phyloP scores from a whole-genome alignment of 345 rosid genomes.

The Eutrema yunnanense region DNA sequence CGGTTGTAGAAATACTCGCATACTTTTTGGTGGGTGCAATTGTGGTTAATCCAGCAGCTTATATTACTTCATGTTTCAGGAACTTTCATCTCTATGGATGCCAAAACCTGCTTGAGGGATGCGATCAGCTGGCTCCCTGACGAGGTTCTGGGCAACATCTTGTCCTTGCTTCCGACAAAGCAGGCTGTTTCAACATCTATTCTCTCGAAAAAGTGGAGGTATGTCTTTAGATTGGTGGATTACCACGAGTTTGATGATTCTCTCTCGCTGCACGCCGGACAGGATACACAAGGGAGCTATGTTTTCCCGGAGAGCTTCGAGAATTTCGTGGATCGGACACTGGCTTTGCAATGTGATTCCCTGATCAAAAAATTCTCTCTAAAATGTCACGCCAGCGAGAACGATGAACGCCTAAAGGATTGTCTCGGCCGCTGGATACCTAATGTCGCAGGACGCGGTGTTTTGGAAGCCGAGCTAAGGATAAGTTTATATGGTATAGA shows the following conservation, averaged over 20 bases:
- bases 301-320: neutral
- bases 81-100: no score
- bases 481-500: neutral
- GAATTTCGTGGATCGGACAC: neutral
- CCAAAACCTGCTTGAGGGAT: neutral
- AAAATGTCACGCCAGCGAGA: neutral
- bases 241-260: neutral
- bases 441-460: neutral
- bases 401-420: neutral
- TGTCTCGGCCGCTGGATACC: neutral
- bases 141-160: neutral
- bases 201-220: neutral
- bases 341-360: neutral
- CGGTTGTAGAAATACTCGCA: no score
- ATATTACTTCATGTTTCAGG: no score
- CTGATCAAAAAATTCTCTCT: neutral
- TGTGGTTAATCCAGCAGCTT: no score
- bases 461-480: neutral
- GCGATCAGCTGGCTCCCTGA: neutral
- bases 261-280: no score
- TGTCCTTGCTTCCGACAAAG: neutral
- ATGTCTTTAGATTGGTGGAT: neutral
- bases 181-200: neutral
- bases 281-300: neutral
- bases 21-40: no score